Evolutionary conservation across 2,329 filamentous ascomycete species (phyloP).

Genomic region (Pezicula radicicola): DNA sequence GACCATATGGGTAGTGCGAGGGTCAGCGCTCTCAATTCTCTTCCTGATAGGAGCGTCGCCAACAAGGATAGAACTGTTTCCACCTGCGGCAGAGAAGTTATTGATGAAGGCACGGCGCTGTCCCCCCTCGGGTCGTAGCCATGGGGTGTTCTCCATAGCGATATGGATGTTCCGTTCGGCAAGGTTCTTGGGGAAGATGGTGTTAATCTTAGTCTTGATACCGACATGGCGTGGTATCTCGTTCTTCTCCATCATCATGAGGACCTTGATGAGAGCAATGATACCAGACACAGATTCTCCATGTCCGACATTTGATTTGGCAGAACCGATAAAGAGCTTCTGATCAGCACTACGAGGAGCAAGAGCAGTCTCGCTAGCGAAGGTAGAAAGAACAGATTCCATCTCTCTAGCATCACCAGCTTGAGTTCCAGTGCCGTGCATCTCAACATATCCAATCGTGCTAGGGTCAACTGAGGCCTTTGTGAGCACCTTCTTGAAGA

Average conservation of each 20-base stretch:
- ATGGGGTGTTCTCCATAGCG: conserved; percentile 11
- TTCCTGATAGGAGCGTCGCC: conserved; percentile 31
- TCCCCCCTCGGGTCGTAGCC: neutral
- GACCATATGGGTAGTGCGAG: conserved; percentile 40
- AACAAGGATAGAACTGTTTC: conserved; percentile 29
- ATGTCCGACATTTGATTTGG: conserved; percentile 64
- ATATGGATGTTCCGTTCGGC: conserved; percentile 32
- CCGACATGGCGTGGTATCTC: conserved; percentile 20
- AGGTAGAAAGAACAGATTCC: conserved; percentile 67
- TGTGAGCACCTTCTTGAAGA: conserved; percentile 69
- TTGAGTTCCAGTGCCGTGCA: conserved; percentile 87
- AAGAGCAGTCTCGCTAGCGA: conserved; percentile 40
- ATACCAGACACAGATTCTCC: conserved; percentile 20
- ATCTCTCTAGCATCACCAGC: conserved; percentile 82
- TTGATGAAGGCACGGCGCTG: conserved; percentile 27
- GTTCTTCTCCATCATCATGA: conserved; percentile 22
- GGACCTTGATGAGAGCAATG: conserved; percentile 22
- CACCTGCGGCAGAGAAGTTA: conserved; percentile 43
- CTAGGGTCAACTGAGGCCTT: conserved; percentile 72
- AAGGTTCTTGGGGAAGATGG: conserved; percentile 22
- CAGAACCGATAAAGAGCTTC: conserved; percentile 56
- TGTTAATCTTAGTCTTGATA: conserved; percentile 28
- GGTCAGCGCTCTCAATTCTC: conserved; percentile 30
- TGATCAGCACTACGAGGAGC: conserved; percentile 41
- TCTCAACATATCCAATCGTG: conserved; percentile 81